phyloP scores from a whole-genome alignment of 1,284 basidiomycete species.

The Omphalotus olearius region DNA sequence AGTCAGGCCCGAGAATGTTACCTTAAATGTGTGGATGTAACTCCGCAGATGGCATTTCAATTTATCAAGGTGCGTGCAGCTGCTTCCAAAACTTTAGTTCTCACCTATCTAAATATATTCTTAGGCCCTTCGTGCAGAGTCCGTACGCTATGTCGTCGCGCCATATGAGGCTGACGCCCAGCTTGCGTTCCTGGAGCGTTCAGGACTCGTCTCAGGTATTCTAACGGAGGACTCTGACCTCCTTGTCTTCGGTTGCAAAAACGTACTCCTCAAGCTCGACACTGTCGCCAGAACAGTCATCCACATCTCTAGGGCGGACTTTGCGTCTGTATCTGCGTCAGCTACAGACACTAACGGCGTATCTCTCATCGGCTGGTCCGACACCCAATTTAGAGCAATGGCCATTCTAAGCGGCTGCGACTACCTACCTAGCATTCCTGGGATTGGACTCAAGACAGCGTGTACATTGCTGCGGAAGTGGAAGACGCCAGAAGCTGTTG shows the following conservation, averaged over 20 bases:
- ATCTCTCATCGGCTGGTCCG: constrained; percentile 85
- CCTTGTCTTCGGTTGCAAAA: constrained; percentile 92
- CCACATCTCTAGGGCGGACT: constrained; percentile 75
- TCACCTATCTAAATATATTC: constrained; percentile 2
- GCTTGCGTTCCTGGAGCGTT: constrained; percentile 86
- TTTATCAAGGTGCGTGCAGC: constrained; percentile 78
- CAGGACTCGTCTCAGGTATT: constrained; percentile 85
- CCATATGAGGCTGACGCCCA: constrained; percentile 99
- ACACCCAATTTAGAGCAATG: constrained; percentile 90
- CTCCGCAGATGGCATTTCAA: constrained; percentile 96
- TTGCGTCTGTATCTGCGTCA: constrained; percentile 60
- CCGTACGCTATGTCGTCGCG: constrained; percentile 85
- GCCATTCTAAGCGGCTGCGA: constrained; percentile 97
- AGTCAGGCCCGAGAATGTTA: constrained; percentile 85
- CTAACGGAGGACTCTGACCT: constrained; percentile 98
- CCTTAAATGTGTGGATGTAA: constrained; percentile 92
- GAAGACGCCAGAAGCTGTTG: constrained; percentile 83
- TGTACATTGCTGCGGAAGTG: constrained; percentile 78
- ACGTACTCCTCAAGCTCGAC: constrained; percentile 87
- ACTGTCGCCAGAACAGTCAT: constrained; percentile 68
- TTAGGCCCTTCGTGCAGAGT: constrained; percentile 80
- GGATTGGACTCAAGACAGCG: constrained; percentile 95
- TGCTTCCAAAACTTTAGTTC: neutral
- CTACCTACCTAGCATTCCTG: constrained; percentile 91
- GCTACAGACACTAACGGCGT: constrained; percentile 49